phyloP scores from a whole-genome alignment of 2,329 filamentous ascomycete genomes.

The Lizonia empirigonia region DNA sequence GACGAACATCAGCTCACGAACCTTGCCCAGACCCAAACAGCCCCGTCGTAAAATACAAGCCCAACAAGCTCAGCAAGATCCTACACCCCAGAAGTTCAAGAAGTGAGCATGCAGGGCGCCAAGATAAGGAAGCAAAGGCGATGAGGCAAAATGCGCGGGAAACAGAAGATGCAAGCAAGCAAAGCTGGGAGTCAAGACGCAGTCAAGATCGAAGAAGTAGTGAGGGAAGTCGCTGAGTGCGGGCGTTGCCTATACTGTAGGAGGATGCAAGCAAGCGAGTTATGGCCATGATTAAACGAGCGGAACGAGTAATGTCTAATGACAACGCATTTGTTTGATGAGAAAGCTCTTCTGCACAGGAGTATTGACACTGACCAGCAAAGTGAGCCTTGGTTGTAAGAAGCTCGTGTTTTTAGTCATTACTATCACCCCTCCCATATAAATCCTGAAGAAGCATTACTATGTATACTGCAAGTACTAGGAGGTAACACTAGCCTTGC shows the following conservation, averaged over 20 bases:
- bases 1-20: background rate
- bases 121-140: constrained; percentile 8
- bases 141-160: constrained; percentile 7
- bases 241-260: background rate
- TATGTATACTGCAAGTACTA: no score
- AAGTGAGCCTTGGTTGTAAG: background rate
- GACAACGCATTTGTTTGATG: background rate
- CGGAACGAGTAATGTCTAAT: background rate
- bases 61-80: constrained; percentile 7
- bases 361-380: background rate
- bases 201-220: constrained; percentile 3
- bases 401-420: no score
- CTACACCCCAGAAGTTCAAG: constrained; percentile 12
- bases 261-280: constrained; percentile 12
- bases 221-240: constrained; percentile 4
- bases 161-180: constrained; percentile 13
- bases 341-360: background rate
- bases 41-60: constrained; percentile 14
- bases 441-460: no score
- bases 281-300: constrained; percentile 7
- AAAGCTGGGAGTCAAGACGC: constrained; percentile 6
- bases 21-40: constrained; percentile 8
- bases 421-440: no score
- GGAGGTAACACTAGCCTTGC: no score
- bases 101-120: constrained; percentile 6